Base-by-base conservation (phyloP, 2,329 filamentous ascomycete species). In the Plectosphaerella sp. region DNA sequence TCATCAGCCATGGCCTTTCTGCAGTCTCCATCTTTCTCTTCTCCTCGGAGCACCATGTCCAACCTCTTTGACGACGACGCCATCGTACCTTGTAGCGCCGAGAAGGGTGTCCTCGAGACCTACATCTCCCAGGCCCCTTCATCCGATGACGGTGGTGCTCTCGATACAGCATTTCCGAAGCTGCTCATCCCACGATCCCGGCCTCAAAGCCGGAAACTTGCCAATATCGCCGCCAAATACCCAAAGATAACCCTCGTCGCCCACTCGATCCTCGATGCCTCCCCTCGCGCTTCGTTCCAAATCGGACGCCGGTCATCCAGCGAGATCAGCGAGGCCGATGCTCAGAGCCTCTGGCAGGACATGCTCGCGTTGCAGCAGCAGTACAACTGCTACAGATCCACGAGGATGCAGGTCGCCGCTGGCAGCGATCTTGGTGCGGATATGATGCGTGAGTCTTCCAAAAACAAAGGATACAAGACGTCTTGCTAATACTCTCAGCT, bases 381-480 rank as follows among this genome's bases (percentile, higher is more conserved):
- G 36, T 58, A 58, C 18, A 54, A 52, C 52, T 58, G 56, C 52
- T 58, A 58, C 47, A 58, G 57, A 41, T 58, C 56, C 18, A 57
- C 56, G 2, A 54, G 56, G 12, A 58, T 58, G 56, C 54, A 54
- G 41, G 57, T 58, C 39, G 56, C 56, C 15, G 54, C 56, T 18
- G 56, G 55, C 36, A 49, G 53, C 37, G 53, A 53, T 14, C 28
- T 18, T 10, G 54, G 52, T 9, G 50, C 33, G 37, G 54, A 51
- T 33, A 56, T 58, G 56, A 58, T 56, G 50, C 56, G 56, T 58
- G 54, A 1, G 56, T 51, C 41, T 18, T 43, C 41, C n/a, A 4
- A 43, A 22, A n/a, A 15, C 37, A 7, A 16, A 14, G 15, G 2
- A 15, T 39, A 3, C 7, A 39, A 7, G 16, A 39, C n/a, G 15